Evolutionary conservation across 2,329 filamentous ascomycete species (phyloP).

Genomic region (Cladosporium sp.): DNA sequence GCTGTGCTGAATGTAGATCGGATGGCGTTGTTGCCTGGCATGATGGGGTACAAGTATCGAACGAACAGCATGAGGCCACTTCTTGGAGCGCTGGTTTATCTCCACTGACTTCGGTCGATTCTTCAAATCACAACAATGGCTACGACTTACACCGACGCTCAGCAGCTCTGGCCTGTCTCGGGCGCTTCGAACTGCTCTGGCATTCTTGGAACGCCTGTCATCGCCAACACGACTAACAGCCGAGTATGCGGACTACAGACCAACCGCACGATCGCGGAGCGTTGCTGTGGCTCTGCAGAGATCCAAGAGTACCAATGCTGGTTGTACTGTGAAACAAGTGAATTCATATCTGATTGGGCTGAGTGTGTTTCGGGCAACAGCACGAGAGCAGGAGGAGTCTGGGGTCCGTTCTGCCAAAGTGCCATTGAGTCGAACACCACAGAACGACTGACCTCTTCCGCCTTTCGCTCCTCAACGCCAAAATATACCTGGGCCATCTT

Average conservation of each 20-base stretch:
- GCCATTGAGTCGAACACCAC: background rate
- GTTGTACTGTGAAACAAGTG: conserved; percentile 8
- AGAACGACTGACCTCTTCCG: background rate
- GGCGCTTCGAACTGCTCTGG: background rate
- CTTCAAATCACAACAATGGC: background rate
- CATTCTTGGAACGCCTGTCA: background rate
- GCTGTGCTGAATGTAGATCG: background rate
- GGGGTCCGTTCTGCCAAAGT: background rate
- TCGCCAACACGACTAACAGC: background rate
- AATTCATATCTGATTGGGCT: background rate
- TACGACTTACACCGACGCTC: background rate
- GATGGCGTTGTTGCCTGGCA: background rate
- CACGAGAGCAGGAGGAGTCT: background rate
- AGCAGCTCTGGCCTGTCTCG: background rate
- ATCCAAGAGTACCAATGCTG: conserved; percentile 15
- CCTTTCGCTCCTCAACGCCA: background rate
- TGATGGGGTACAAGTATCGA: background rate
- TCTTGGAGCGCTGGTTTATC: no score
- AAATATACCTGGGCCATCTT: background rate
- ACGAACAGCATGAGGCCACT: background rate
- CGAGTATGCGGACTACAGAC: background rate
- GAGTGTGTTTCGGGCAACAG: background rate
- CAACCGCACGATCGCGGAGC: background rate
- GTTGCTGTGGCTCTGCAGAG: background rate
- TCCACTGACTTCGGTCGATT: no score